Base-by-base conservation (phyloP, 768 basidiomycete species). In the Panellus pusillus region DNA sequence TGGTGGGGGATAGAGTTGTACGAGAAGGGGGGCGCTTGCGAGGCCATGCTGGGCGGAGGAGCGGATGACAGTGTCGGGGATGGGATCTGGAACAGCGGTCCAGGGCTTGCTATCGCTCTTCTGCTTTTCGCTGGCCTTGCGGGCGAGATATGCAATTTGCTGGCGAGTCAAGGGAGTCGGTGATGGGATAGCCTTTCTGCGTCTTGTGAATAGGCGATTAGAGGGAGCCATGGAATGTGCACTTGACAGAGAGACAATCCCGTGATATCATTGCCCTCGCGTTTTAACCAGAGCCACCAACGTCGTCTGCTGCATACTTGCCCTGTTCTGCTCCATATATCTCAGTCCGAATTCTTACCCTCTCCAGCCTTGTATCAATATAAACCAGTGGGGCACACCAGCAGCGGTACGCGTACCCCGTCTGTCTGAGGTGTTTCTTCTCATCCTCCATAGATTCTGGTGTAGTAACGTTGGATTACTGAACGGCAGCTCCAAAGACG, bases 31-130 rank as follows among this genome's bases (percentile, higher is more conserved):
- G 63, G 54, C 32, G 60, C 64, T 42, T 28, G 55, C 46, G 11
- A 55, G 61, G 55, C 59, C 70, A 51, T 67, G 72, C 60, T 59
- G 69, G 64, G 58, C 68, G 55, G 62, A 57, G 52, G 44, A 64
- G 31, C 55, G 69, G 40, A 68, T 52, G 28, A 72, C 74, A 43
- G 72, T 74, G 43, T 79, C 78, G 19, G 80, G 79, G 36, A 74
- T 73, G 55, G 81, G 81, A 55, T 75, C 73, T 12, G 82, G 80
- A 40, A 83, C 66, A 38, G 72, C 68, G 7, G 75, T 75, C 14
- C 56, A 50, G 59, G 65, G 44, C 62, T 65, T 43, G 65, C 64
- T 40, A 66, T 61, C 44, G 29, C 53, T 52, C 29, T 47, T 51
- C 40, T 65, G 60, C 41, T 49, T 56, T 28, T 55, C 31, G 40